These are phyloP conservation scores for Candida ponderosae DNA, from an alignment of 805 yeast species.

Conservation along the genomic window DNA sequence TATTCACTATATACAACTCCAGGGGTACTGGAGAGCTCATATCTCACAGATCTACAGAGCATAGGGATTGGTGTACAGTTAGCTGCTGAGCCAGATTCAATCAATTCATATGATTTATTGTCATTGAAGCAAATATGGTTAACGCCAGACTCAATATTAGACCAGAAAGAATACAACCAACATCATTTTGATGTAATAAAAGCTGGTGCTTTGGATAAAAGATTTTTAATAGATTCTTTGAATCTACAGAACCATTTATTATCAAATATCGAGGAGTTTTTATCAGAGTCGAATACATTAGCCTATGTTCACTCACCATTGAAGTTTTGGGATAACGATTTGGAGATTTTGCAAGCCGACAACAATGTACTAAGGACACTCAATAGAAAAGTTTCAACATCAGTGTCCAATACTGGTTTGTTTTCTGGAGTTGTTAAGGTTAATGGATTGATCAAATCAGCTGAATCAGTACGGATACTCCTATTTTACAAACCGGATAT, in stretches of 20 bases:
- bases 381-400: constrained; percentile 18
- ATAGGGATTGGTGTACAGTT: background rate
- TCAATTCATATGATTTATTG: constrained; percentile 14
- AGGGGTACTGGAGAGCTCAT: constrained; percentile 10
- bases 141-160: constrained; percentile 6
- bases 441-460: constrained; percentile 36
- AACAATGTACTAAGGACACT: constrained; percentile 30
- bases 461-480: constrained; percentile 29
- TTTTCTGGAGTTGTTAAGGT: constrained; percentile 32
- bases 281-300: too few species aligned
- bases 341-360: constrained; percentile 22
- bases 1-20: constrained; percentile 26
- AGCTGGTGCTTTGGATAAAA: constrained; percentile 26
- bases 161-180: constrained; percentile 1
- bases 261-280: background rate
- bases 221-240: constrained; percentile 26
- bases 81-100: constrained; percentile 10
- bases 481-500: constrained; percentile 19
- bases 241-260: constrained; percentile 25
- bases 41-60: constrained; percentile 9
- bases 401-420: constrained; percentile 19
- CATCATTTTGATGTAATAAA: constrained; percentile 1
- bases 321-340: constrained; percentile 33
- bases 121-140: constrained; percentile 17
- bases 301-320: constrained; percentile 32